phyloP scores from a whole-genome alignment of 176 grass and related monocot genomes.

The Guadua angustifolia region DNA sequence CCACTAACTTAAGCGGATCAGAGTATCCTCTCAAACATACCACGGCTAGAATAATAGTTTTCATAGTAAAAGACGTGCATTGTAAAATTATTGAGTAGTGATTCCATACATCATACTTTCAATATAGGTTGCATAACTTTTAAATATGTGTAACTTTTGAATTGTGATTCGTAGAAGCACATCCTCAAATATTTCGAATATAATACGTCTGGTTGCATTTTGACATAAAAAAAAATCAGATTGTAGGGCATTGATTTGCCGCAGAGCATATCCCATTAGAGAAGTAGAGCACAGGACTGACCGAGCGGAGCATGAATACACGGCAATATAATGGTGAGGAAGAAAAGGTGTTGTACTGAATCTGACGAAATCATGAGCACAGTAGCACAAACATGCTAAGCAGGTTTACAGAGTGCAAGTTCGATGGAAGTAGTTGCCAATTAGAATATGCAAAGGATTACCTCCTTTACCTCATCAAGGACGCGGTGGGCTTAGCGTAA shows the following conservation, averaged over 20 bases:
- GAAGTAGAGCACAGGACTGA: not conserved
- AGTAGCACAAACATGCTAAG: not conserved
- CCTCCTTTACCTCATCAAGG: too few relatives aligned
- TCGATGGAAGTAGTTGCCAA: too few relatives aligned
- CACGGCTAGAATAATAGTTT: not conserved
- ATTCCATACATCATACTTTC: too few relatives aligned
- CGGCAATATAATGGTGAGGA: not conserved
- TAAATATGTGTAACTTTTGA: too few relatives aligned
- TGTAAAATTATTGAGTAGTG: not conserved
- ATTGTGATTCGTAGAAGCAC: too few relatives aligned
- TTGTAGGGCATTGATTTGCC: not conserved
- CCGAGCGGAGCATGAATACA: not conserved
- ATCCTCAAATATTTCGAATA: too few relatives aligned
- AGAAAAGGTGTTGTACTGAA: not conserved
- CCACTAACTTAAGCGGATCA: not conserved
- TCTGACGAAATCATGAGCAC: not conserved
- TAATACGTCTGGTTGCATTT: not conserved
- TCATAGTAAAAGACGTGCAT: not conserved
- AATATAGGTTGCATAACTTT: too few relatives aligned
- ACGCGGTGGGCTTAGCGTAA: too few relatives aligned
- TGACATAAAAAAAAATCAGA: not conserved
- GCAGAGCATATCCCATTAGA: not conserved
- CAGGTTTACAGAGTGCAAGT: not conserved
- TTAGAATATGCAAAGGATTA: too few relatives aligned
- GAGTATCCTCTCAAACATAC: not conserved